Evolutionary conservation across 2,329 filamentous ascomycete species (phyloP), one percentile per base, ranked within the genome.

Genomic region (Dothistroma pini): DNA sequence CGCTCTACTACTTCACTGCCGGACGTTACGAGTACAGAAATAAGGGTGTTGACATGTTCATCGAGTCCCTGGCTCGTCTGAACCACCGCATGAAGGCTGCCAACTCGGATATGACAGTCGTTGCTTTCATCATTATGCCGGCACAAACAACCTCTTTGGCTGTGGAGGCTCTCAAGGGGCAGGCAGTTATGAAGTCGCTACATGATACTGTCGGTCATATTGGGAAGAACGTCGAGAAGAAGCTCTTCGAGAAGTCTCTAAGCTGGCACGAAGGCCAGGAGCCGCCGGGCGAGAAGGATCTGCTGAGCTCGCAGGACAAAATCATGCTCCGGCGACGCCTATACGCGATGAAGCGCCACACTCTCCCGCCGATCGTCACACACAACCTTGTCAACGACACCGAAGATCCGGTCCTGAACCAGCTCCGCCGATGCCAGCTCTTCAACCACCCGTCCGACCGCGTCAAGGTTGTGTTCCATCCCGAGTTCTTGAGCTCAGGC

Each of bases 31-130:
- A 99, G 77, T 99, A 93, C 83, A 84, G 95, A 66, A 99, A 99
- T 75, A 99, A 99, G 79, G 95, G 95, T 72, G 93, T 97, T 10
- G 95, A 99, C 77, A 97, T 99, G 95, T 99, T 97, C 77, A 96
- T 99, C 69, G 95, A 99, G 78, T 95, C 93, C 3, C 81, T 99
- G 65, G 95, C 95, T 31, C 90, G 95, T 49, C 80, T 99, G 71
- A 99, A 99, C 78, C 93, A 97, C 80, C 86, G 89, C 44, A 86
- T 99, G 73, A 97, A 97, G 84, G 78, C 79, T 56, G 78, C 87
- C 8, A 91, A 91, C 54, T 96, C 91, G 69, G 96, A 95, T 78
- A 93, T 88, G 74, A 97, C 95, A 0, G 89, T 99, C 8, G 93
- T 99, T 19, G 93, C 95, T 21, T 99, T 99, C 75, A 90, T 99